Evolutionary conservation across 2,329 filamentous ascomycete species (phyloP).

Genomic region (Cladosporium velox): DNA sequence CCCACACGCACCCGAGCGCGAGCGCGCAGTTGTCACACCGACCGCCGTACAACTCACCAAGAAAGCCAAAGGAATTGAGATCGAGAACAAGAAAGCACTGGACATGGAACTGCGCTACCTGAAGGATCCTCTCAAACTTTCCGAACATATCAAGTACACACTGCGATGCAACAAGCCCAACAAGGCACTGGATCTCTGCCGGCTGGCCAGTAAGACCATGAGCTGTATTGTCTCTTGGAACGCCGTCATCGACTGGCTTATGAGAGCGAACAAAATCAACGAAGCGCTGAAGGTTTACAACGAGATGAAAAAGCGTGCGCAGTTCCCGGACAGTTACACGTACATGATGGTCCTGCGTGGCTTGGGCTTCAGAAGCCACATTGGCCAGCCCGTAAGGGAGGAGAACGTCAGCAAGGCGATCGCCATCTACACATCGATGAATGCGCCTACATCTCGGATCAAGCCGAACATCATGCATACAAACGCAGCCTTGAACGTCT

Average conservation of each 20-base stretch:
- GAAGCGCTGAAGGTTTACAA: slow-evolving; percentile 82
- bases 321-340: slow-evolving; percentile 77
- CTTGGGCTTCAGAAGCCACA: slow-evolving; percentile 49
- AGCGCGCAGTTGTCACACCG: not conserved
- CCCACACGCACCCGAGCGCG: not conserved
- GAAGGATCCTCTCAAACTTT: slow-evolving; percentile 72
- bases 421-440: slow-evolving; percentile 75
- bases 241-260: slow-evolving; percentile 70
- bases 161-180: slow-evolving; percentile 62
- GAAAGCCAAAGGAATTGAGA: slow-evolving; percentile 10
- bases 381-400: slow-evolving; percentile 50
- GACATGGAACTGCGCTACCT: slow-evolving; percentile 63
- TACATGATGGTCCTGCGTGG: slow-evolving; percentile 83
- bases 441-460: slow-evolving; percentile 61
- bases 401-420: slow-evolving; percentile 68
- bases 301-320: slow-evolving; percentile 96
- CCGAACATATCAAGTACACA: slow-evolving; percentile 63
- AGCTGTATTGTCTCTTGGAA: slow-evolving; percentile 84
- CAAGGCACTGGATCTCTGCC: slow-evolving; percentile 68
- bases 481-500: slow-evolving; percentile 85
- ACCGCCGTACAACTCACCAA: not conserved
- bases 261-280: slow-evolving; percentile 62
- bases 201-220: slow-evolving; percentile 65
- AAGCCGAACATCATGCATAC: slow-evolving; percentile 78
- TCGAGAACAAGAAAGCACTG: slow-evolving; percentile 36